Percentiles rank a stretch among this genome's conserved stretches.
phyloP scores from a whole-genome alignment of 202 grass and related monocot genomes.

The Schoenoplectus tabernaemontani region DNA sequence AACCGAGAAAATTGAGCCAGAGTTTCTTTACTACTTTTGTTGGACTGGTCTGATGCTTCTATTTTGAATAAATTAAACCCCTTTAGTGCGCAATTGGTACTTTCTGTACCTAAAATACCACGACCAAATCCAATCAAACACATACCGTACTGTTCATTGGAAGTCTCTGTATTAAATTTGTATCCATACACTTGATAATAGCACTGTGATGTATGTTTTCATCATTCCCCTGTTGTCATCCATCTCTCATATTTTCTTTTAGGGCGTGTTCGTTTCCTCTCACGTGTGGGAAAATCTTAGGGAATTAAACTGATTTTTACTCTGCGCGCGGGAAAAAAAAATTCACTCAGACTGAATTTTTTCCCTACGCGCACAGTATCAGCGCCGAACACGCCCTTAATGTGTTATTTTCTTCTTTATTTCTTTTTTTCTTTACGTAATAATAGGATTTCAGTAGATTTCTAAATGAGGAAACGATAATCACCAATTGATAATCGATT shows the following conservation, averaged over 20 bases:
- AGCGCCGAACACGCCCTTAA: too few species aligned
- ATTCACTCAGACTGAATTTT: too few species aligned
- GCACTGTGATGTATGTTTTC: conserved; percentile 38
- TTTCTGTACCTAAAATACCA: neutral
- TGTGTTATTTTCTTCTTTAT: neutral
- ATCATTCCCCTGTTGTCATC: conserved; percentile 41
- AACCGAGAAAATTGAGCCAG: conserved; percentile 1
- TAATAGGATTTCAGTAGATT: neutral
- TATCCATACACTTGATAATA: conserved; percentile 15
- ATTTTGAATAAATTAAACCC: neutral
- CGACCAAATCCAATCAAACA: neutral
- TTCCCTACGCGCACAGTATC: too few species aligned
- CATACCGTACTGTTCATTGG: neutral
- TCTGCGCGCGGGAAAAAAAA: too few species aligned
- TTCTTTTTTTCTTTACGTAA: neutral
- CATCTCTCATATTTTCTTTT: neutral
- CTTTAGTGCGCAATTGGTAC: neutral
- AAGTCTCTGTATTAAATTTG: neutral
- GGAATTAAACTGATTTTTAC: too few species aligned
- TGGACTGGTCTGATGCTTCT: neutral
- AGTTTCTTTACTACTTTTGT: conserved; percentile 1
- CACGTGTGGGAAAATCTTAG: too few species aligned
- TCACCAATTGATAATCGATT: neutral
- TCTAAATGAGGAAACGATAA: neutral
- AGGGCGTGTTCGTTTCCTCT: neutral